Evolutionary conservation across 2,329 filamentous ascomycete species (phyloP).

Genomic region (Aspergillaceae sp.): DNA sequence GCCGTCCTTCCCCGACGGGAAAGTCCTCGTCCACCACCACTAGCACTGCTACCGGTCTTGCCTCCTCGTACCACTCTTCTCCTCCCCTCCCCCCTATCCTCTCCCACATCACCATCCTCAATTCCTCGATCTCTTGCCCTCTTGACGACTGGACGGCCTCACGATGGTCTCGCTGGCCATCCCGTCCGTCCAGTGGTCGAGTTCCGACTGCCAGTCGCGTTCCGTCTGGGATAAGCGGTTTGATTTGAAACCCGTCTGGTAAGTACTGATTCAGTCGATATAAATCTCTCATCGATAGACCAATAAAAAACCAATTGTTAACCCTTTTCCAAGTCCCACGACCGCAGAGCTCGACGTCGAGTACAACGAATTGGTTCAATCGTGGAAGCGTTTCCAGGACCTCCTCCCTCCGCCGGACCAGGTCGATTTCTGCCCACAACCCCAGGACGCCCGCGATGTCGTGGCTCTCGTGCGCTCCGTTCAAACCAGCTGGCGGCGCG

Average conservation of each 20-base stretch:
- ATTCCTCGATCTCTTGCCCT: not conserved
- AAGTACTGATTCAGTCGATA: not conserved
- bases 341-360: slow-evolving; percentile 30
- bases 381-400: slow-evolving; percentile 29
- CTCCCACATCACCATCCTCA: too few species aligned
- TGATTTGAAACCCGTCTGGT: not conserved
- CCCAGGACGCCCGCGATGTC: slow-evolving; percentile 22
- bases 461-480: slow-evolving; percentile 17
- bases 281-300: not conserved
- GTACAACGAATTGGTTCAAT: slow-evolving; percentile 28
- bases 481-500: slow-evolving; percentile 22
- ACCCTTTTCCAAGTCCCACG: slow-evolving; percentile 3
- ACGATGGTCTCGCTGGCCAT: not conserved
- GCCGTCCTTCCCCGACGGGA: too few species aligned
- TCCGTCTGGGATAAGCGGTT: not conserved
- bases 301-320: not conserved
- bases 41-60: too few species aligned
- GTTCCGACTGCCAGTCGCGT: too few species aligned
- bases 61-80: too few species aligned
- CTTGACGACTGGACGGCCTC: not conserved
- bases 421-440: slow-evolving; percentile 20
- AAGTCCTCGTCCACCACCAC: too few species aligned
- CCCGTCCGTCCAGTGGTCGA: not conserved
- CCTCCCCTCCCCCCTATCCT: too few species aligned
- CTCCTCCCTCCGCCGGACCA: slow-evolving; percentile 20